A percentile compares a stretch with the other conserved stretches of the same genome.
phyloP scores from a whole-genome alignment of 768 basidiomycete genomes.

The Zangia roseola region DNA sequence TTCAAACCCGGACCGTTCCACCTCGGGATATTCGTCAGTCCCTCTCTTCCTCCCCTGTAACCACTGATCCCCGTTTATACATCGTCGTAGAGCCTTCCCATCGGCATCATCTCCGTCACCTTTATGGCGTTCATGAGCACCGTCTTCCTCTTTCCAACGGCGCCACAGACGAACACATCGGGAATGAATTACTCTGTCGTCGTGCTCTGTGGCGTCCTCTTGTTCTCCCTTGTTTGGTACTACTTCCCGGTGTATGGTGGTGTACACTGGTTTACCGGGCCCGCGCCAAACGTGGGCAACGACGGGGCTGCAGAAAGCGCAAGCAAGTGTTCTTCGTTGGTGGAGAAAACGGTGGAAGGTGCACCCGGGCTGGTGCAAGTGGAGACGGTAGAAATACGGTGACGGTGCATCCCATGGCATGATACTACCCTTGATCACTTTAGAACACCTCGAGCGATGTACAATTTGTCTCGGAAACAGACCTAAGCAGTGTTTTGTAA shows the following conservation, averaged over 20 bases:
- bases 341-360: slow-evolving; percentile 3
- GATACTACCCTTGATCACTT: too few species aligned
- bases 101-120: slow-evolving; percentile 50
- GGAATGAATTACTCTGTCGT: slow-evolving; percentile 75
- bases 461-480: too few species aligned
- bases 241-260: slow-evolving; percentile 73
- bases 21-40: slow-evolving; percentile 44
- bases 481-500: too few species aligned
- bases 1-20: slow-evolving; percentile 50
- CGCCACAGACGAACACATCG: slow-evolving; percentile 41
- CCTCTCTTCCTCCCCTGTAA: too few species aligned
- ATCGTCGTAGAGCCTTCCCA: slow-evolving; percentile 48
- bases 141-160: slow-evolving; percentile 63
- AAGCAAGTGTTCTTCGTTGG: background rate
- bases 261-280: slow-evolving; percentile 69
- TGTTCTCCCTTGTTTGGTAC: slow-evolving; percentile 60
- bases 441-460: too few species aligned
- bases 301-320: background rate
- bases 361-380: background rate
- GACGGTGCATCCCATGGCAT: background rate
- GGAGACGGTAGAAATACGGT: background rate
- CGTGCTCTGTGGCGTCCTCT: slow-evolving; percentile 58
- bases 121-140: slow-evolving; percentile 68
- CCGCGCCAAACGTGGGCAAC: slow-evolving; percentile 46
- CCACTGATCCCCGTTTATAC: too few species aligned